Conservation (phyloP, 352 stramenopile species). For the Vaucheria bursata region DNA sequence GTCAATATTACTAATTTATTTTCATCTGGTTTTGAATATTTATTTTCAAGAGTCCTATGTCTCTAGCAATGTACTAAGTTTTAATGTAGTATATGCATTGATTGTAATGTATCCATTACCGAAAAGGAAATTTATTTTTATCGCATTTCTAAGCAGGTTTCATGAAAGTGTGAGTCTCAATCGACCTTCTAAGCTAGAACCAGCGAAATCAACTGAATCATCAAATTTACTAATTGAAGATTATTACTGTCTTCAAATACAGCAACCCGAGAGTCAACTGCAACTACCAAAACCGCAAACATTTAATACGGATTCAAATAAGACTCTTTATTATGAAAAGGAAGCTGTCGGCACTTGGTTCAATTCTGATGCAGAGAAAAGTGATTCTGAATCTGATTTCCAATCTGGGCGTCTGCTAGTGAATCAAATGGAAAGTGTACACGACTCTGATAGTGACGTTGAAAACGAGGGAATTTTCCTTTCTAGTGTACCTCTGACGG, state of each 20-base stretch:
- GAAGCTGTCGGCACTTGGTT: background rate
- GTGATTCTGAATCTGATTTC: background rate
- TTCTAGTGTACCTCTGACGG: background rate
- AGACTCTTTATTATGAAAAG: background rate
- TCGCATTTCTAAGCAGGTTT: too few species aligned
- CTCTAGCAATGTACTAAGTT: too few species aligned
- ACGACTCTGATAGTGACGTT: background rate
- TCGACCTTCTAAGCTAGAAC: too few species aligned
- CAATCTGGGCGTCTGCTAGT: too few species aligned
- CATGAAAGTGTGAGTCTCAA: too few species aligned
- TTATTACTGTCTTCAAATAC: constrained; percentile 3
- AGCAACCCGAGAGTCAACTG: background rate
- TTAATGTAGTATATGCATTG: too few species aligned
- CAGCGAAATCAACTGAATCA: too few species aligned
- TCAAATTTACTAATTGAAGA: constrained; percentile 12
- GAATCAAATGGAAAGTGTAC: background rate
- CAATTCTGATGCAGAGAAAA: background rate
- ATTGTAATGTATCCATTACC: too few species aligned
- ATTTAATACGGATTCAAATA: background rate
- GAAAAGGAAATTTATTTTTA: too few species aligned
- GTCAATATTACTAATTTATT: too few species aligned
- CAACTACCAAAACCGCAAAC: background rate
- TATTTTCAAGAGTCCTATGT: too few species aligned
- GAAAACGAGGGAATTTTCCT: background rate
- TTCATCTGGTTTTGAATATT: too few species aligned